Base-by-base conservation (phyloP, 495 filamentous ascomycete species). In the Xylaria castorea region DNA sequence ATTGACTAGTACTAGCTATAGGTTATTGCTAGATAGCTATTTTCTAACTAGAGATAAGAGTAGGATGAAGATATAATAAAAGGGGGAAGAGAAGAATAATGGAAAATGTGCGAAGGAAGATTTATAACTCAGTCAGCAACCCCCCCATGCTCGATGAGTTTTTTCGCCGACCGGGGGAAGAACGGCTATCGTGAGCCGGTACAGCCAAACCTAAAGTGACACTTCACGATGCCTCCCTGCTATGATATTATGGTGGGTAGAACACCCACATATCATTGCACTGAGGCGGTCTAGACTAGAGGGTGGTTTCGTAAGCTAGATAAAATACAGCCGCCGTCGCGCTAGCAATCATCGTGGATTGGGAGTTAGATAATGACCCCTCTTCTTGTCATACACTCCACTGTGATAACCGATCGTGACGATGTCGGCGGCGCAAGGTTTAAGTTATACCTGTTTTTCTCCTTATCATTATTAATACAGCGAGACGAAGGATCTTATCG, bases 381-480 rank as follows among this genome's bases (percentile, higher is more conserved):
- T 48, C 30, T 30, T 46, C 46, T 66, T 5, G 46, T 27, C 62
- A 22, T 27, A 65, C 42, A 44, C 62, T 65, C 38, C 62, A 48
- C 40, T 20, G 18, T 11, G 62, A 65, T 65, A 65, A 48, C 18
- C 25, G 66, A 58, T 60, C 14, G 5, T 5, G 12, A 70, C 68
- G 68, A 70, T 70, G 68, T 70, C 57, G 68, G 68, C 68, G 25
- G 38, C 64, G 48, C 32, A 67, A 53, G 64, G 64, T 53, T 51
- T 27, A 44, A n/a, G 63, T 36, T 25, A 67, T 65, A 20, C 46
- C 9, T 32, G 5, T 67, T 53, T 67, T 53, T 30, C 22, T 34
- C 32, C 44, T 44, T 18, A 38, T 44, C 61, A 64, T 64, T 27
- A 64, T 16, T 64, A 44, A 44, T 44, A 64, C 22, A 27, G 63